Conservation (phyloP, 2,329 filamentous ascomycete species). For the Colletotrichum sp. region DNA sequence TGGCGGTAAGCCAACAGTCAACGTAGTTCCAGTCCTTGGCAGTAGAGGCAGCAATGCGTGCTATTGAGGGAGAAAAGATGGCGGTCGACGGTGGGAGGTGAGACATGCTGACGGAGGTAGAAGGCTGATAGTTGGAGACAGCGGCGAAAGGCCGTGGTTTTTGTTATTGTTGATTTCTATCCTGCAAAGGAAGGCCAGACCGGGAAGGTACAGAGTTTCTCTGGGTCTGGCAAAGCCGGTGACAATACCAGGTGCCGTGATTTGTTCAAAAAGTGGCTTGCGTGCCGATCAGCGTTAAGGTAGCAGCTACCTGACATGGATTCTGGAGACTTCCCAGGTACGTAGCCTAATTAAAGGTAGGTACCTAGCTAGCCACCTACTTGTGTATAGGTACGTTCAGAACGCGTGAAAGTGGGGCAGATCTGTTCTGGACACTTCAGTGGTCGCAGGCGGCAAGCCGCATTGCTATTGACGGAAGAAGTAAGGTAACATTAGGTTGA, state of each 20-base stretch:
- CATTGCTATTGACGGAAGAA: neutral
- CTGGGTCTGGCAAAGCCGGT: neutral
- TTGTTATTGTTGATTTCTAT: neutral
- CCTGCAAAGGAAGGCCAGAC: neutral
- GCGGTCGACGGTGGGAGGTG: conserved; percentile 48
- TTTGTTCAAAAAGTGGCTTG: neutral
- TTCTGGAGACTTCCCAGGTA: neutral
- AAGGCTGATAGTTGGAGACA: neutral
- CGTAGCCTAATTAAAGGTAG: neutral
- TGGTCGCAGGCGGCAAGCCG: neutral
- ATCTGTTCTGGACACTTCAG: neutral
- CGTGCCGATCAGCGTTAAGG: neutral
- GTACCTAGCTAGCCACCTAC: neutral
- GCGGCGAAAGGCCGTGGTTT: neutral
- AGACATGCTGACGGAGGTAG: conserved; percentile 34
- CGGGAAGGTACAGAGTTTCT: neutral
- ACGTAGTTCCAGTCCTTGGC: conserved; percentile 93
- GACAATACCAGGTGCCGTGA: neutral
- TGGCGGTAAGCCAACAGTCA: conserved; percentile 79
- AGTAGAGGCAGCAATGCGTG: conserved; percentile 78
- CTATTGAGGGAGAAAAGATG: conserved; percentile 72
- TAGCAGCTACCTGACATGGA: neutral
- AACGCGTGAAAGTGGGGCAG: neutral
- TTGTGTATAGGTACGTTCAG: neutral
- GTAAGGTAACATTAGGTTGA: neutral